Conservation (phyloP, 345 rosid species). For the Brassica incana region DNA sequence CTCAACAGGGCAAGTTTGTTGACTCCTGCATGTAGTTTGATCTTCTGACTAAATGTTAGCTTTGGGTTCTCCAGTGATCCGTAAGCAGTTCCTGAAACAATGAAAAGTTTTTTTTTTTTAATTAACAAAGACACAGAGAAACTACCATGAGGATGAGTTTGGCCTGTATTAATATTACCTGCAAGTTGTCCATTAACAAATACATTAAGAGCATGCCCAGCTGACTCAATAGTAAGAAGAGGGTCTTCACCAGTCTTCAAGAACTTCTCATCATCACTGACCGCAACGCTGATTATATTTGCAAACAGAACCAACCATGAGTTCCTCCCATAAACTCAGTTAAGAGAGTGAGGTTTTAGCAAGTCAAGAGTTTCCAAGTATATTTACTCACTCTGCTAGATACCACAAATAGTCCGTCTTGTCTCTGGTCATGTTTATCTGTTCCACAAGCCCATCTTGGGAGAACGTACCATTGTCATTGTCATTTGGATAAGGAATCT, state of each 20-base stretch:
- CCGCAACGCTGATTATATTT: constrained; percentile 25
- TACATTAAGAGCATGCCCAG: constrained; percentile 70
- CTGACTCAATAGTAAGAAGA: constrained; percentile 58
- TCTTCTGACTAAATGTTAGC: constrained; percentile 53
- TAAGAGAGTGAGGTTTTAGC: constrained; percentile 33
- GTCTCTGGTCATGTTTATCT: constrained; percentile 70
- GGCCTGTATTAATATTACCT: constrained; percentile 42
- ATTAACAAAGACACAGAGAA: not conserved
- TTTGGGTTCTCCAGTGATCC: constrained; percentile 61
- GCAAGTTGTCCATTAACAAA: constrained; percentile 72
- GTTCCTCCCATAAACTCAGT: constrained; percentile 58
- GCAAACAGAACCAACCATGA: constrained; percentile 61
- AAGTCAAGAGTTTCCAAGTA: constrained; percentile 34
- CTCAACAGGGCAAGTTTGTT: constrained; percentile 62
- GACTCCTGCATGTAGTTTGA: constrained; percentile 34
- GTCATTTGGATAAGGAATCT: constrained; percentile 51
- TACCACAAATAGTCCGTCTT: constrained; percentile 88
- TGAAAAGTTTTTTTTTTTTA: not conserved
- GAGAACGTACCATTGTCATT: constrained; percentile 45
- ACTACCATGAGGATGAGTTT: constrained; percentile 7
- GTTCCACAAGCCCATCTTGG: constrained; percentile 70
- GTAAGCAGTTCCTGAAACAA: constrained; percentile 59
- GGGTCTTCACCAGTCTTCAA: constrained; percentile 47
- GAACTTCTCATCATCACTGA: constrained; percentile 47
- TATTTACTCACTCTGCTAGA: constrained; percentile 73